These are phyloP conservation scores for Meyerozyma carpophila DNA, from an alignment of 1,139 yeast species.

Conservation along the genomic window DNA sequence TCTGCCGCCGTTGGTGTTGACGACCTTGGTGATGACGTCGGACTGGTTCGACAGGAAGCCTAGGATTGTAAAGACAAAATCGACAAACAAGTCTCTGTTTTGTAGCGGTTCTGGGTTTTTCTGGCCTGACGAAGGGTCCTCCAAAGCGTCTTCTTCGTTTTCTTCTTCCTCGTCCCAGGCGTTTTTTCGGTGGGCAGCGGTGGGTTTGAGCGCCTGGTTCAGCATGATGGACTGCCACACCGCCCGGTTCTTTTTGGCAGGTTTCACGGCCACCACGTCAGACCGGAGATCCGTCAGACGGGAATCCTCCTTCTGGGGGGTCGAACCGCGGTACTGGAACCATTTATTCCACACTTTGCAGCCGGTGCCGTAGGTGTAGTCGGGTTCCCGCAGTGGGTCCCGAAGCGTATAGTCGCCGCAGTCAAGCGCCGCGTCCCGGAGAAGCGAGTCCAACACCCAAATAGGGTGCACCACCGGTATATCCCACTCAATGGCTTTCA, in stretches of 20 bases:
- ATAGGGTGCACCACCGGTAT: constrained; percentile 68
- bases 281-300: constrained; percentile 6
- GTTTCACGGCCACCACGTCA: constrained; percentile 15
- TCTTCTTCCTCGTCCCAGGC: constrained; percentile 26
- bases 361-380: constrained; percentile 39
- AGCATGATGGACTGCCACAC: constrained; percentile 51
- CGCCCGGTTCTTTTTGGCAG: constrained; percentile 19
- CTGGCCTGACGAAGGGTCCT: not conserved
- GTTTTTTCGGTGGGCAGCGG: constrained; percentile 4
- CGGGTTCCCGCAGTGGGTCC: constrained; percentile 14
- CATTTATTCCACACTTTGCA: constrained; percentile 47
- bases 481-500: constrained; percentile 62
- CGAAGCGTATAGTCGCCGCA: constrained; percentile 36
- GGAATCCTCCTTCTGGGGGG: not conserved
- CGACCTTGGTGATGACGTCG: constrained; percentile 28
- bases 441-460: constrained; percentile 64
- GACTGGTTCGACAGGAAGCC: constrained; percentile 34
- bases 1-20: constrained; percentile 40
- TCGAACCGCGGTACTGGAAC: not conserved
- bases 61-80: constrained; percentile 29
- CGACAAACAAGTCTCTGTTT: constrained; percentile 23
- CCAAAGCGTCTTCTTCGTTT: constrained; percentile 3
- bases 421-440: constrained; percentile 56
- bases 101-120: not conserved
- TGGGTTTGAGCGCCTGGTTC: constrained; percentile 12